Conservation (phyloP, 2,329 filamentous ascomycete species). For the Fusarium sp. region DNA sequence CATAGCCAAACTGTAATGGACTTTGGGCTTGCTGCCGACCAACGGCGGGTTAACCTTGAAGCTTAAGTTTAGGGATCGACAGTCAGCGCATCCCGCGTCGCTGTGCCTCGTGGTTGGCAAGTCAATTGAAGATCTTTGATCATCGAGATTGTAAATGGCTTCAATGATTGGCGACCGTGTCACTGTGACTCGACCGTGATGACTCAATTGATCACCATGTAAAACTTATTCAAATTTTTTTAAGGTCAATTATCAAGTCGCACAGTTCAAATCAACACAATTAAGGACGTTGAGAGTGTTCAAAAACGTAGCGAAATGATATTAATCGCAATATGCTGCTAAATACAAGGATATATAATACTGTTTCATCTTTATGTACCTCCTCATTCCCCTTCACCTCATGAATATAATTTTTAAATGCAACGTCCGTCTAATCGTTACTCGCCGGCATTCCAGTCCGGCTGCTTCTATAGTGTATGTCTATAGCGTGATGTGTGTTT, state of each 20-base stretch:
- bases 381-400: background rate
- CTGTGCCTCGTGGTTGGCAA: background rate
- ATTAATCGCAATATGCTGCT: conserved; percentile 29
- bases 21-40: background rate
- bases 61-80: background rate
- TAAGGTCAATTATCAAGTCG: too few species aligned
- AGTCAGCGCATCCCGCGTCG: background rate
- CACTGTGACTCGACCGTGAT: background rate
- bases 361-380: conserved; percentile 28
- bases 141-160: background rate
- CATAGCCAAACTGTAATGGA: conserved; percentile 5
- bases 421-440: conserved; percentile 34
- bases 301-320: conserved; percentile 22
- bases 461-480: conserved; percentile 20
- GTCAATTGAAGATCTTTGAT: background rate
- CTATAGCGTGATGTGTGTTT: conserved; percentile 4
- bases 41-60: background rate
- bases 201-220: background rate
- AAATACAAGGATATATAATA: conserved; percentile 37
- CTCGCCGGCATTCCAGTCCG: conserved; percentile 27
- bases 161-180: background rate
- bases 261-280: too few species aligned
- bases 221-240: background rate
- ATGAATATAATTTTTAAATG: conserved; percentile 18
- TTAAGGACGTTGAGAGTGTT: background rate